Conservation (phyloP, 2,329 filamentous ascomycete genomes). For the Xylaria digitata region DNA sequence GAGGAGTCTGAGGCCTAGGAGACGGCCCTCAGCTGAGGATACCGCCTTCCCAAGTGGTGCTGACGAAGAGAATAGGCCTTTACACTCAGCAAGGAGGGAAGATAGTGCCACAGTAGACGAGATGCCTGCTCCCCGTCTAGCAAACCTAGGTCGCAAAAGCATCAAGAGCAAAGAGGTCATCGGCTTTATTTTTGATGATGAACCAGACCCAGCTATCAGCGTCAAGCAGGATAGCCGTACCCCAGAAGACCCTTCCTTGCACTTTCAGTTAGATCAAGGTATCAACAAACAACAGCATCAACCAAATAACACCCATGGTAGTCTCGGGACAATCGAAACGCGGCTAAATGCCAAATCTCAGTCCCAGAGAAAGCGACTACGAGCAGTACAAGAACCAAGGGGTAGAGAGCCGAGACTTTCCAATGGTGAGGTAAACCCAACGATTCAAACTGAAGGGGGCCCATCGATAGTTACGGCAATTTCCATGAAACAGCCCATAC, state of each 20-base stretch:
- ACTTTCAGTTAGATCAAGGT: neutral
- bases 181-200: conserved; percentile 47
- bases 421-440: neutral
- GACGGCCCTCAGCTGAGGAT: conserved; percentile 10
- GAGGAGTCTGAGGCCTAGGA: conserved; percentile 17
- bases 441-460: conserved; percentile 15
- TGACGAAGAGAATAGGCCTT: conserved; percentile 6
- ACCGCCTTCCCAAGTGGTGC: neutral
- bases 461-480: conserved; percentile 11
- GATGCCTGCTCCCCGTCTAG: conserved; percentile 46
- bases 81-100: conserved; percentile 15
- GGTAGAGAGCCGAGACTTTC: conserved; percentile 4
- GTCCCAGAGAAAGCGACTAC: neutral
- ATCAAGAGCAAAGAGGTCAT: conserved; percentile 51
- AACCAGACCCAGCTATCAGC: conserved; percentile 21
- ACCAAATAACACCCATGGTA: neutral
- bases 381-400: conserved; percentile 21
- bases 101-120: conserved; percentile 27
- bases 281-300: neutral
- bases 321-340: neutral
- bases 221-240: conserved; percentile 1
- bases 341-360: conserved; percentile 4
- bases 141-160: conserved; percentile 45
- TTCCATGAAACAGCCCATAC: conserved; percentile 16
- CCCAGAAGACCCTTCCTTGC: conserved; percentile 10